Evolutionary conservation across 768 basidiomycete species (phyloP).

Genomic region (Rhodotorula diobovata): DNA sequence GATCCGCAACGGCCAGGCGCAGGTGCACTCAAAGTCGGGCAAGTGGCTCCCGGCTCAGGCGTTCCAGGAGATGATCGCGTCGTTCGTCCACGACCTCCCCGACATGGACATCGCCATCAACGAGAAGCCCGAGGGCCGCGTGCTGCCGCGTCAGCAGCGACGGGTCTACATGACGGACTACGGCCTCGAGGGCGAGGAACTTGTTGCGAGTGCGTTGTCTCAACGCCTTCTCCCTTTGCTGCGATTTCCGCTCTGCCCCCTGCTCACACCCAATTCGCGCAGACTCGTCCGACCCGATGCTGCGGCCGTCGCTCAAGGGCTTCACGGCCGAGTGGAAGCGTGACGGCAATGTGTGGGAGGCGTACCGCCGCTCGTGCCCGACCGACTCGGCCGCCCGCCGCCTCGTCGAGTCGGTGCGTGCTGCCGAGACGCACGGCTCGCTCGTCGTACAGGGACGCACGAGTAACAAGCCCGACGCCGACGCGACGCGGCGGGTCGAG

Average conservation of each 20-base stretch:
- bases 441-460: constrained; percentile 37
- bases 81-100: constrained; percentile 59
- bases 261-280: background rate
- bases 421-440: constrained; percentile 44
- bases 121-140: constrained; percentile 84
- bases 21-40: constrained; percentile 42
- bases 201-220: constrained; percentile 35
- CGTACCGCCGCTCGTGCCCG: constrained; percentile 84
- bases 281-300: constrained; percentile 42
- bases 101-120: constrained; percentile 95
- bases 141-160: constrained; percentile 53
- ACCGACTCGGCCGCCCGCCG: constrained; percentile 73
- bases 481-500: constrained; percentile 43
- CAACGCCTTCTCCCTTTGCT: background rate
- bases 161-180: constrained; percentile 39
- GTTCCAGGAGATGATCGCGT: constrained; percentile 43
- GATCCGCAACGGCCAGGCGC: constrained; percentile 40
- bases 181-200: constrained; percentile 37
- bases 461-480: constrained; percentile 38
- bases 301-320: constrained; percentile 45
- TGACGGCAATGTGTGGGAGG: constrained; percentile 85
- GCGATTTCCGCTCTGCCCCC: no score
- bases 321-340: constrained; percentile 82
- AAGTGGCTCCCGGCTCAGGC: constrained; percentile 44
- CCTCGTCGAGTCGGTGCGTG: constrained; percentile 70